A percentile compares a stretch with the other conserved stretches of the same genome.
phyloP scores from a whole-genome alignment of 1,139 yeast species.

The Suhomyces kunorum region DNA sequence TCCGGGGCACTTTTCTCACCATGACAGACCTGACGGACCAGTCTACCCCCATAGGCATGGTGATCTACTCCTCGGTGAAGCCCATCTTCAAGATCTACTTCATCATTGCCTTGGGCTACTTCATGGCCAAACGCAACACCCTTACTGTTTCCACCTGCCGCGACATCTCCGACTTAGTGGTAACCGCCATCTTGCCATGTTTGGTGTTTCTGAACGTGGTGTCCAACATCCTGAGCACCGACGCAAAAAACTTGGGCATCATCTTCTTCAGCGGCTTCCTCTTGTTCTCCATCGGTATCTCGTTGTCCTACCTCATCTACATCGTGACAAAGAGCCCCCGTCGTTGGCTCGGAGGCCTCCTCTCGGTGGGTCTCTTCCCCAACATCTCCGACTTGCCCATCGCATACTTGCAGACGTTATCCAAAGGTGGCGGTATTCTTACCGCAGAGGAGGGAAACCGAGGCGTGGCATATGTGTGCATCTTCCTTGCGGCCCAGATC shows the following conservation, averaged over 20 bases:
- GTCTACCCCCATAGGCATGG: conserved; percentile 54
- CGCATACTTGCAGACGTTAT: conserved; percentile 81
- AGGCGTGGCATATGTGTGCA: conserved; percentile 86
- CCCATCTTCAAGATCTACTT: conserved; percentile 86
- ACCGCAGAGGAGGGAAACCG: conserved; percentile 58
- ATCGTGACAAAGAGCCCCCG: conserved; percentile 57
- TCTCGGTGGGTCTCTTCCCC: conserved; percentile 64
- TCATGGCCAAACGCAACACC: conserved; percentile 64
- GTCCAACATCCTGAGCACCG: conserved; percentile 63
- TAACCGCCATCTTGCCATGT: conserved; percentile 75
- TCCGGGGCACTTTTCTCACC: neutral
- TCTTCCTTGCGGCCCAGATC: conserved; percentile 72
- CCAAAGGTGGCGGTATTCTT: conserved; percentile 61
- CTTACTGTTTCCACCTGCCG: conserved; percentile 72
- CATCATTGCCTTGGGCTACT: conserved; percentile 69
- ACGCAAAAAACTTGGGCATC: conserved; percentile 75
- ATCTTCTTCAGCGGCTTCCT: conserved; percentile 57
- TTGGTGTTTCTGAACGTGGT: conserved; percentile 78
- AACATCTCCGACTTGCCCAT: conserved; percentile 85
- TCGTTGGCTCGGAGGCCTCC: conserved; percentile 76
- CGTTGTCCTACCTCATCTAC: conserved; percentile 36
- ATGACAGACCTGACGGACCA: conserved; percentile 1
- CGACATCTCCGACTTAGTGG: conserved; percentile 71
- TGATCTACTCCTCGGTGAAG: conserved; percentile 78
- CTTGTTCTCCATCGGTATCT: conserved; percentile 41